Conservation (phyloP, 306 rosid species). For the Medicago arabica region DNA sequence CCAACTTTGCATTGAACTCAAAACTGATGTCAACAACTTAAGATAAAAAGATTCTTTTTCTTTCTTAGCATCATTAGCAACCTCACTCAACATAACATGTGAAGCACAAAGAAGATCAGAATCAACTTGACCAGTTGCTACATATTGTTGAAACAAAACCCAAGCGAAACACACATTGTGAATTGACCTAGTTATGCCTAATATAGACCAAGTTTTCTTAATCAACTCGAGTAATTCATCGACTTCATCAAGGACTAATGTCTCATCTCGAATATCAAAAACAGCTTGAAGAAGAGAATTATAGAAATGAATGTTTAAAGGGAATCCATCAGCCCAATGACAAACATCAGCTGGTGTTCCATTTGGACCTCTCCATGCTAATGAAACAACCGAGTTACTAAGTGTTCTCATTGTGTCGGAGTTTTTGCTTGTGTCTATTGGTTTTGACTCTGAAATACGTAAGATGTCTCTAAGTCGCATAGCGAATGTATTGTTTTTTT, state of each 20-base stretch:
- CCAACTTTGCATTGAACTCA: slow-evolving; percentile 77
- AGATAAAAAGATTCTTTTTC: slow-evolving; percentile 65
- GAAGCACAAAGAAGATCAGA: slow-evolving; percentile 84
- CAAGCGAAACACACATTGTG: slow-evolving; percentile 88
- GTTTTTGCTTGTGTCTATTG: slow-evolving; percentile 77
- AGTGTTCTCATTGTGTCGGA: slow-evolving; percentile 91
- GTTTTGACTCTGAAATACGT: slow-evolving; percentile 42
- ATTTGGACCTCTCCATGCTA: slow-evolving; percentile 83
- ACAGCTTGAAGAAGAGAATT: slow-evolving; percentile 73
- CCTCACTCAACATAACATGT: slow-evolving; percentile 75
- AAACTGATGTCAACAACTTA: slow-evolving; percentile 66
- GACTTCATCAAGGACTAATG: slow-evolving; percentile 87
- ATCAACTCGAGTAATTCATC: slow-evolving; percentile 90
- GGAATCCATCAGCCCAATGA: slow-evolving; percentile 97
- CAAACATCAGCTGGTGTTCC: slow-evolving; percentile 85
- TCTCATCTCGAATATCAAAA: slow-evolving; percentile 82
- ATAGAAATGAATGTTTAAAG: slow-evolving; percentile 76
- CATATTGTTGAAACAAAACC: slow-evolving; percentile 81
- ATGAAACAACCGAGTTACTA: slow-evolving; percentile 81
- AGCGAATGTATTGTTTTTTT: slow-evolving; percentile 66
- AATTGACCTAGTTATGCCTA: slow-evolving; percentile 69
- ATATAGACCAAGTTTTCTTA: slow-evolving; percentile 85
- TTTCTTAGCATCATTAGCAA: slow-evolving; percentile 72
- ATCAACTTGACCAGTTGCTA: slow-evolving; percentile 75
- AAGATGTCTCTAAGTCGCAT: slow-evolving; percentile 75